Conservation (phyloP, 139 green algal species). For the Chlorella sp. region DNA sequence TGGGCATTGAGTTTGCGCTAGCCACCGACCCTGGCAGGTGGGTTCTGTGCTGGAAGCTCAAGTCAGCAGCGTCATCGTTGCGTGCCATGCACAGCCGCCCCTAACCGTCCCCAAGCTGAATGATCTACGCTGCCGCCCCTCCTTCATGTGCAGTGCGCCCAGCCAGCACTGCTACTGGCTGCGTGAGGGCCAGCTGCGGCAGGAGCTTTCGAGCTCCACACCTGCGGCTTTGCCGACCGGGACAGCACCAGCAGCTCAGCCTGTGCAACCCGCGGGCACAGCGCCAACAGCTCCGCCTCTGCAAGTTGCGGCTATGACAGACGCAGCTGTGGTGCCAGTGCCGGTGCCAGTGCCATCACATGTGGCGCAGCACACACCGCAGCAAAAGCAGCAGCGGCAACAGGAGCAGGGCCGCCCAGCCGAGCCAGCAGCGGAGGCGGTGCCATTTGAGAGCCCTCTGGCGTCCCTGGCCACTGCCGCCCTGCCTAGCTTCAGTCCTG, state of each 20-base stretch:
- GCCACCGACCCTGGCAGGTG: background rate
- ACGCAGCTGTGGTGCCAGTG: background rate
- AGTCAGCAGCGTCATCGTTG: too few relatives aligned
- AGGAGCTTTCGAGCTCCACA: background rate
- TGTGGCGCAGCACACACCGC: background rate
- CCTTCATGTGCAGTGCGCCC: background rate
- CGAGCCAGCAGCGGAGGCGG: background rate
- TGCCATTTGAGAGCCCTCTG: constrained; percentile 17
- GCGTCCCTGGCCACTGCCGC: constrained; percentile 20
- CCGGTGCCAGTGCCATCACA: background rate
- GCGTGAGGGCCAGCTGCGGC: background rate
- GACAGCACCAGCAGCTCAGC: background rate
- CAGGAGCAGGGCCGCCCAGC: background rate
- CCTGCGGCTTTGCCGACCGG: background rate
- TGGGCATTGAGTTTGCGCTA: background rate
- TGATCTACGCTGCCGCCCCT: too few relatives aligned
- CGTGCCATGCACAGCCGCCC: background rate
- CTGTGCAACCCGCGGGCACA: background rate
- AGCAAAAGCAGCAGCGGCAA: background rate
- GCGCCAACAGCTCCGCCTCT: background rate
- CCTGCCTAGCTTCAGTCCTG: constrained; percentile 28
- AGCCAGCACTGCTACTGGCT: constrained; percentile 5
- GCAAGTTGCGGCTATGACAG: background rate
- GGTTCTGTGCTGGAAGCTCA: too few relatives aligned
- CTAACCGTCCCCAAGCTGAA: background rate